phyloP scores from a whole-genome alignment of 202 grass and related monocot genomes.

The Eragrostis tef region DNA sequence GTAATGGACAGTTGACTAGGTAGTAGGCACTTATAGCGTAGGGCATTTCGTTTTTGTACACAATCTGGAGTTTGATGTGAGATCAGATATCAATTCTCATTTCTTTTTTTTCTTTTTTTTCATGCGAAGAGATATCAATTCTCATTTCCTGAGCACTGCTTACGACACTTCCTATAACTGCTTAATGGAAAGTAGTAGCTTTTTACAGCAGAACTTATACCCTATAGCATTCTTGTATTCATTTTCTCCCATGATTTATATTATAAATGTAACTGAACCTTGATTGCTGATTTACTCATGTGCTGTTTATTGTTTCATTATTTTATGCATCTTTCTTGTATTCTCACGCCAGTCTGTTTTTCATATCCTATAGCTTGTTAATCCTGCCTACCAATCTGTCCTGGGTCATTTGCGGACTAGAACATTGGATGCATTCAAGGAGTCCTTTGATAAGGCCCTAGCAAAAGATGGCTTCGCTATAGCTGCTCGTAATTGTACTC shows the following conservation, averaged over 20 bases:
- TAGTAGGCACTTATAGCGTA: neutral
- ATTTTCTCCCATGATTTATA: neutral
- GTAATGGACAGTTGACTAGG: conserved; percentile 18
- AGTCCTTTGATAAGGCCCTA: conserved; percentile 83
- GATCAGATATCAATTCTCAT: neutral
- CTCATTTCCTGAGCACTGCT: neutral
- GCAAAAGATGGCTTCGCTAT: conserved; percentile 77
- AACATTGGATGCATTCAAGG: conserved; percentile 84
- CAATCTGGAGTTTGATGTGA: neutral
- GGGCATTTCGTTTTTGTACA: neutral
- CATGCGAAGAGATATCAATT: conserved; percentile 26
- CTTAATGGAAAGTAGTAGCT: neutral
- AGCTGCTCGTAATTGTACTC: conserved; percentile 62
- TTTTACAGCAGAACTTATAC: conserved; percentile 28
- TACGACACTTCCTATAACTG: neutral
- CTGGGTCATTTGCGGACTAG: conserved; percentile 75
- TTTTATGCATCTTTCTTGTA: conserved; percentile 15
- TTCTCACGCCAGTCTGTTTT: conserved; percentile 46
- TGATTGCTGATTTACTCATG: conserved; percentile 16
- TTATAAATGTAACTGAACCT: conserved; percentile 10
- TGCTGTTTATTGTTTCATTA: conserved; percentile 32
- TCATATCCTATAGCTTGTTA: conserved; percentile 66
- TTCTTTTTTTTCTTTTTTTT: too few relatives aligned
- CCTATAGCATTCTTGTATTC: conserved; percentile 7
- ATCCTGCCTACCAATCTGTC: conserved; percentile 87